These are phyloP conservation scores for Sarocladium brachiariae DNA, from an alignment of 2,329 filamentous ascomycete species.

Conservation along the genomic window DNA sequence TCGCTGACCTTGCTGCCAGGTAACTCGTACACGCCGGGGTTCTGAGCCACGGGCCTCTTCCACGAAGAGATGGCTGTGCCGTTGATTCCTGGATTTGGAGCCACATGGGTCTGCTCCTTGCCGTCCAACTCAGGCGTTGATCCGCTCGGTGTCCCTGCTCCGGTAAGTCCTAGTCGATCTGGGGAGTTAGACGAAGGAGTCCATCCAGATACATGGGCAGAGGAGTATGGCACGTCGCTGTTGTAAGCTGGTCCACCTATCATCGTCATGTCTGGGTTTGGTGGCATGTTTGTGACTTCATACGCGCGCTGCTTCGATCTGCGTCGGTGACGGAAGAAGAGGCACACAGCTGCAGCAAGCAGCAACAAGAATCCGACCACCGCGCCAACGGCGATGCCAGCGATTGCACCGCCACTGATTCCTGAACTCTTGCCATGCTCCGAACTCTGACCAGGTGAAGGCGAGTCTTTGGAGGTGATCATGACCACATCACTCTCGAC, in stretches of 20 bases:
- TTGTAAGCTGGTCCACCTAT: constrained; percentile 3
- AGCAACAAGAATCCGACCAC: neutral
- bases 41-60: neutral
- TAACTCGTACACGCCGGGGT: neutral
- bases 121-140: constrained; percentile 5
- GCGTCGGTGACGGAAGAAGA: neutral
- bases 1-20: neutral
- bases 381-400: neutral
- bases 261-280: neutral
- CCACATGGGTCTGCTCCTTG: neutral
- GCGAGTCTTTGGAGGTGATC: neutral
- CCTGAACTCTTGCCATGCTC: neutral
- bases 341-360: neutral
- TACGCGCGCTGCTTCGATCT: constrained; percentile 4
- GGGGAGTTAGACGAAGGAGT: neutral
- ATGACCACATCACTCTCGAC: neutral
- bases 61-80: neutral
- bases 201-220: constrained; percentile 1
- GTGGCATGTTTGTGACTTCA: neutral
- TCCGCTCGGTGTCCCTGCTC: neutral
- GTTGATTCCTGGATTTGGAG: neutral
- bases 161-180: neutral
- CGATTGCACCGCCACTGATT: neutral
- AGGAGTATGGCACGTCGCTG: neutral
- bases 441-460: neutral